Evolutionary conservation across 495 filamentous ascomycete genomes (phyloP).

Genomic region (Achaetomiella virescens): DNA sequence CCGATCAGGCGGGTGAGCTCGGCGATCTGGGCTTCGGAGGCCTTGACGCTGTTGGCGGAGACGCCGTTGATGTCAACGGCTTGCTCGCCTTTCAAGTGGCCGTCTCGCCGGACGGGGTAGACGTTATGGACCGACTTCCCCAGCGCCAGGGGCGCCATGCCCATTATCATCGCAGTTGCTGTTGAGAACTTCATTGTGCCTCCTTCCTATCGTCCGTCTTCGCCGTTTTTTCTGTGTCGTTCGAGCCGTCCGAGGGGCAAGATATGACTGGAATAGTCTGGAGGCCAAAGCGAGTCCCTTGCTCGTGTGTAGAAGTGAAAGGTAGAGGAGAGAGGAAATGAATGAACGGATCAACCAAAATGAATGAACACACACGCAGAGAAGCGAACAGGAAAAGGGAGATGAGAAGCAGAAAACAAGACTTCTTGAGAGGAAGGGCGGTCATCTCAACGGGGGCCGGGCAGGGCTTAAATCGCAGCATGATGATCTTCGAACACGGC

Average conservation of each 20-base stretch:
- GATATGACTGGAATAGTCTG: conserved; percentile 20
- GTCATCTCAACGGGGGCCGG: conserved; percentile 11
- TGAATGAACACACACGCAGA: conserved; percentile 25
- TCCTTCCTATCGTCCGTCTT: conserved; percentile 11
- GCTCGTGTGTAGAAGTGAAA: conserved; percentile 46
- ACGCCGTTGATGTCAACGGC: neutral
- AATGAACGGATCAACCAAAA: conserved; percentile 35
- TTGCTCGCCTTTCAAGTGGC: conserved; percentile 1
- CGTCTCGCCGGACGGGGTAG: conserved; percentile 31
- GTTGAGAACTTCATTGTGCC: conserved; percentile 49
- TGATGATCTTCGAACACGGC: conserved; percentile 32
- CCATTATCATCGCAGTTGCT: conserved; percentile 35
- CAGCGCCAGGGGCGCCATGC: conserved; percentile 46
- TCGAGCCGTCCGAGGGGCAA: neutral
- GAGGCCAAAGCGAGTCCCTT: conserved; percentile 46
- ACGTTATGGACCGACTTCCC: conserved; percentile 43
- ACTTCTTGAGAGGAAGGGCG: conserved; percentile 21
- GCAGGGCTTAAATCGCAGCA: conserved; percentile 48
- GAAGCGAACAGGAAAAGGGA: conserved; percentile 18
- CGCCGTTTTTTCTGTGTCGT: neutral
- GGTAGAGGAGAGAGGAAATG: conserved; percentile 30
- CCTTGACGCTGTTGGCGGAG: conserved; percentile 20
- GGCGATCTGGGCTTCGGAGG: conserved; percentile 16
- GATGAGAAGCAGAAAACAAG: conserved; percentile 25
- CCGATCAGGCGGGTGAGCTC: conserved; percentile 23